Evolutionary conservation across 2,329 filamentous ascomycete species (phyloP), one percentile per base, ranked within the genome.

Genomic region (Davidsoniella australis): DNA sequence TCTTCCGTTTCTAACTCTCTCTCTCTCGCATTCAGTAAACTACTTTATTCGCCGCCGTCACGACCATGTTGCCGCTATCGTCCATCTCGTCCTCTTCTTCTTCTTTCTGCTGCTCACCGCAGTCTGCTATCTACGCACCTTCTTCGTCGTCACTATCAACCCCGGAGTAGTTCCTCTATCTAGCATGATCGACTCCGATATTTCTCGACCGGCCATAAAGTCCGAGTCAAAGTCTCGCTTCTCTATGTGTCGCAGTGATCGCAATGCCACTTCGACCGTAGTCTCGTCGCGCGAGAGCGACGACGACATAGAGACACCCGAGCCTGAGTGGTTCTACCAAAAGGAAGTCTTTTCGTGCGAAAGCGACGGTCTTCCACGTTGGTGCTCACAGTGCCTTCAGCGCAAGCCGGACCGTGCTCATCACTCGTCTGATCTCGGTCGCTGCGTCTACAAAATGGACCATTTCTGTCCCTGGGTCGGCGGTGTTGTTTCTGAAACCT

Each of bases 391-490:
- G 47, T 98, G 89, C 61, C 75, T 75, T 50, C 85, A 82, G 55
- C 94, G 84, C 77, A 96, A 95, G 63, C 79, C 83, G 0, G 89
- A 95, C 59, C 75, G 89, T 3, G 75, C 82, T 2, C 87, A 94
- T 61, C 89, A 96, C 63, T 93, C 83, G 59, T 80, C 80, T 47
- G 85, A 94, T 60, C 68, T 91, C 10, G 77, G 77, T 45, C 73
- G 86, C 41, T 96, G 89, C 59, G 82, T 94, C 18, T 68, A 74
- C 39, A 91, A 91, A 58, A 91, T 95, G 82, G 89, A 96, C 55
- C 89, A 96, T 60, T 91, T 88, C 58, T 98, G 91, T 59, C 91
- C 89, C 0, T 96, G 82, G 83, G 88, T 94, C n/a, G 89, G 89
- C 3, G 91, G 89, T 18, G 84, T 94, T 55, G 80, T 98, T 8